These are phyloP conservation scores for Vigna unguiculata DNA, from an alignment of 306 rosid genomes.

Conservation along the genomic window DNA sequence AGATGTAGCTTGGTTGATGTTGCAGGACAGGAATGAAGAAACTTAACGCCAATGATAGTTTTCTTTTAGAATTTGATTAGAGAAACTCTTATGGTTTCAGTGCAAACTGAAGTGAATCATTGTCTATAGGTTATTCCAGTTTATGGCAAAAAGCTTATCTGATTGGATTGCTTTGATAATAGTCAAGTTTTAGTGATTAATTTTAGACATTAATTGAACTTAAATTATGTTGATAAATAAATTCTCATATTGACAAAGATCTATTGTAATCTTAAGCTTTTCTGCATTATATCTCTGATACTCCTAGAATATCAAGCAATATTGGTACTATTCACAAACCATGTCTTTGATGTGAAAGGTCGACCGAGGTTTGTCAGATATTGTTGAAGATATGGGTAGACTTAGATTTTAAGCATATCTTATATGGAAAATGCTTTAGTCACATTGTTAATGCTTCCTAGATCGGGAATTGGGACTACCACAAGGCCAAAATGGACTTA, in stretches of 20 bases:
- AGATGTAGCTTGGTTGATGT: background rate
- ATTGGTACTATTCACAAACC: background rate
- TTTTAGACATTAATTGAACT: conserved; percentile 1
- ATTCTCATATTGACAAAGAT: background rate
- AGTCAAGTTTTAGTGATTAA: background rate
- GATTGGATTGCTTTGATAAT: background rate
- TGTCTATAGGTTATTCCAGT: conserved; percentile 15
- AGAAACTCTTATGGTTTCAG: background rate
- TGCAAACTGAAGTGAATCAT: conserved; percentile 7
- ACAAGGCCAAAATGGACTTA: background rate
- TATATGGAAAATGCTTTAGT: conserved; percentile 14
- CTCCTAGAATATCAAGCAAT: conserved; percentile 3
- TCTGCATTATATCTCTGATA: conserved; percentile 7
- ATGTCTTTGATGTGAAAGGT: conserved; percentile 14
- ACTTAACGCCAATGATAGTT: background rate
- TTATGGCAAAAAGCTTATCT: background rate
- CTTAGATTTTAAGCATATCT: background rate
- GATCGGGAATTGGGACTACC: conserved; percentile 9
- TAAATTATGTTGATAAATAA: background rate
- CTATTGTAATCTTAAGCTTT: conserved; percentile 15
- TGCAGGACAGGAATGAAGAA: background rate
- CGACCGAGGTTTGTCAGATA: conserved; percentile 3
- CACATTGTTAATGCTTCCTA: conserved; percentile 1
- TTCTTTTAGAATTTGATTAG: background rate
- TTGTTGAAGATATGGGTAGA: conserved; percentile 6